Conservation (phyloP, 805 yeast genomes). For the Kodamaea restingae region DNA sequence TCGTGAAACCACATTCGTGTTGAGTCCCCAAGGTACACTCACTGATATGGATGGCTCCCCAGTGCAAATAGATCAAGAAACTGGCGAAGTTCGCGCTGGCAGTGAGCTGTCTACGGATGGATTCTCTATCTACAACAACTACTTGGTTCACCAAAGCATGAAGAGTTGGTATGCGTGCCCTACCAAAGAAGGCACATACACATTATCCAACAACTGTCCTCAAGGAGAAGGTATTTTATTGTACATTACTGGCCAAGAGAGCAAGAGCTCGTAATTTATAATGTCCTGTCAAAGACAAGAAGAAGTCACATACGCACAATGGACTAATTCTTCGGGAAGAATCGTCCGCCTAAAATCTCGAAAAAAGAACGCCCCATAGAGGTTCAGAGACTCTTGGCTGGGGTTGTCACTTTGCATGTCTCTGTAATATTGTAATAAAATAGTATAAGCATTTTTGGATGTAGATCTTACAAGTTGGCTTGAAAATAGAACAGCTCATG, state of each 20-base stretch:
- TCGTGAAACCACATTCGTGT: not conserved
- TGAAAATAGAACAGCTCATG: no score
- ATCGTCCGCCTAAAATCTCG: no score
- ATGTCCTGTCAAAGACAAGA: not conserved
- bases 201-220: conserved; percentile 5
- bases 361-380: no score
- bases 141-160: conserved; percentile 6
- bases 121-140: conserved; percentile 6
- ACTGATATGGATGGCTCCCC: conserved; percentile 5
- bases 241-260: not conserved
- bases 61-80: not conserved
- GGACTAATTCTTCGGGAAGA: no score
- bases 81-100: conserved; percentile 3
- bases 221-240: conserved; percentile 6
- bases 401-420: no score
- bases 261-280: not conserved
- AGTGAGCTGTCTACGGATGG: conserved; percentile 1
- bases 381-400: no score
- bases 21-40: conserved; percentile 5
- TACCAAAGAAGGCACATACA: not conserved
- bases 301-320: no score
- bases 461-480: no score
- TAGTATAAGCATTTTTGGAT: no score
- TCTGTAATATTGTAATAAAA: no score
- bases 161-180: conserved; percentile 7